Evolutionary conservation across 495 filamentous ascomycete species (phyloP).

Genomic region (Penicillium canescens): DNA sequence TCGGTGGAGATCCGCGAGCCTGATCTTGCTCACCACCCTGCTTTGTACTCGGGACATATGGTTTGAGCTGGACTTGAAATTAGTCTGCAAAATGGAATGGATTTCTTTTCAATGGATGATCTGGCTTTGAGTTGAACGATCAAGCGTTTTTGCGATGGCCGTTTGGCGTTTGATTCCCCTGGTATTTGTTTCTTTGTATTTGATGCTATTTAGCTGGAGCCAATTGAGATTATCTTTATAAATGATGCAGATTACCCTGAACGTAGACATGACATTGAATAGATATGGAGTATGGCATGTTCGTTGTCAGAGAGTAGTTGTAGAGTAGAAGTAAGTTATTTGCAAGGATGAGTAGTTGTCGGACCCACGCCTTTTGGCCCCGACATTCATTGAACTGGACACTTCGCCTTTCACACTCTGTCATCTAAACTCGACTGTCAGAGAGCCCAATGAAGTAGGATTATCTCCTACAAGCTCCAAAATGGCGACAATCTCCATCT

Average conservation of each 20-base stretch:
- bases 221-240: not conserved
- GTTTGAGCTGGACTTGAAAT: conserved; percentile 2
- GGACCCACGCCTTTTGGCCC: conserved; percentile 2
- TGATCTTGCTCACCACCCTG: conserved; percentile 49
- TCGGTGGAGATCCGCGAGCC: conserved; percentile 28
- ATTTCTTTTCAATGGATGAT: too few species aligned
- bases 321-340: too few species aligned
- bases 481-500: conserved; percentile 36
- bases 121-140: not conserved
- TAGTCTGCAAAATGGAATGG: not conserved
- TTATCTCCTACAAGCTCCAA: not conserved
- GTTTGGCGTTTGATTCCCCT: conserved; percentile 2
- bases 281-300: too few species aligned
- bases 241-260: not conserved
- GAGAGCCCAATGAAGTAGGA: not conserved
- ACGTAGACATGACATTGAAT: not conserved
- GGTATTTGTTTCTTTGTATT: not conserved
- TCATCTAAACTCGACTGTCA: not conserved
- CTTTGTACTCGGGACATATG: conserved; percentile 32
- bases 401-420: not conserved
- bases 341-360: too few species aligned
- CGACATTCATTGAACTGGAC: not conserved
- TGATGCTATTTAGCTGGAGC: not conserved
- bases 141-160: conserved; percentile 10
- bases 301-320: too few species aligned